Conservation (phyloP, 2,329 filamentous ascomycete genomes). For the Botrytis galanthina region DNA sequence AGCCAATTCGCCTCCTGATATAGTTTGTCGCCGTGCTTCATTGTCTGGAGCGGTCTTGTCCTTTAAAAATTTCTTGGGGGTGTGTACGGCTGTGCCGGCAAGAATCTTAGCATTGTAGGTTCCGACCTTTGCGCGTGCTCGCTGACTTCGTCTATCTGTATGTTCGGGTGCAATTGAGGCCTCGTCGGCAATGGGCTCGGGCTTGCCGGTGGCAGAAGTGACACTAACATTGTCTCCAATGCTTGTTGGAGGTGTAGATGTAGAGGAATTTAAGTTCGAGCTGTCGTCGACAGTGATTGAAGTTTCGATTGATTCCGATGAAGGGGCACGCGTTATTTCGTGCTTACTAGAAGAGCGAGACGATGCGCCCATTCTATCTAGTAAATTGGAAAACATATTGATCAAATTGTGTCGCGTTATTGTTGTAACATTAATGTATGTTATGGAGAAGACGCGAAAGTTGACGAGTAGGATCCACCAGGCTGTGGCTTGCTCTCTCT, state of each 20-base stretch:
- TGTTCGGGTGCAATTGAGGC: conserved; percentile 18
- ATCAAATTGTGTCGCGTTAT: conserved; percentile 20
- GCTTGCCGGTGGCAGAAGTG: conserved; percentile 45
- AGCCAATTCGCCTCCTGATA: conserved; percentile 43
- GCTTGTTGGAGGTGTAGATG: conserved; percentile 62
- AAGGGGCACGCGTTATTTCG: conserved; percentile 32
- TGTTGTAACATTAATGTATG: conserved; percentile 15
- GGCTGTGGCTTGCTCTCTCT: conserved; percentile 19
- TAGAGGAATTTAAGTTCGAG: conserved; percentile 35
- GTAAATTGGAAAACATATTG: conserved; percentile 30
- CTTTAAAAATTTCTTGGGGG: conserved; percentile 42
- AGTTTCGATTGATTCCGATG: conserved; percentile 34
- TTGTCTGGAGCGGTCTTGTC: conserved; percentile 35
- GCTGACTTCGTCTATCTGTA: conserved; percentile 49
- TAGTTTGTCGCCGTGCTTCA: conserved; percentile 44
- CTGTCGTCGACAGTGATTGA: conserved; percentile 34
- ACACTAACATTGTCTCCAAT: conserved; percentile 61
- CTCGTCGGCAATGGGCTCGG: conserved; percentile 26
- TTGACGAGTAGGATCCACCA: conserved; percentile 16
- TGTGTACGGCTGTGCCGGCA: conserved; percentile 60
- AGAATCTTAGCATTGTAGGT: conserved; percentile 67
- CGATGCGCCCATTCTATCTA: conserved; percentile 28
- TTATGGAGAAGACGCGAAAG: conserved; percentile 20
- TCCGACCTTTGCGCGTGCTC: conserved; percentile 53
- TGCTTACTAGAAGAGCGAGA: conserved; percentile 22